These are phyloP conservation scores for Xylaria polymorpha DNA, from an alignment of 2,329 filamentous ascomycete genomes.

Conservation along the genomic window DNA sequence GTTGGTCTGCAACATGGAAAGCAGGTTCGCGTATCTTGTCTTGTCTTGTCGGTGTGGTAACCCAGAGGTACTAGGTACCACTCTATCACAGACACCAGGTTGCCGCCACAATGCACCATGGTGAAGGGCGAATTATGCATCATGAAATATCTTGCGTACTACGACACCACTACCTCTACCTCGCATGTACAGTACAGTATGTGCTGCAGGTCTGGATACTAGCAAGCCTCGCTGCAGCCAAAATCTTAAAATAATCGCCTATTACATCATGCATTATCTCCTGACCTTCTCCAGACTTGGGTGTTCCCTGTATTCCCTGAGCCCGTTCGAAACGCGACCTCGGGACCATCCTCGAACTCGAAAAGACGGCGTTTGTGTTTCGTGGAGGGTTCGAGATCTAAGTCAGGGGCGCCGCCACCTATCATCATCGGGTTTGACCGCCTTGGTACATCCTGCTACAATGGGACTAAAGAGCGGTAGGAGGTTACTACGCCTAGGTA, in stretches of 20 bases:
- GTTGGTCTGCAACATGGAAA: background rate
- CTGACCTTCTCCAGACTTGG: conserved; percentile 19
- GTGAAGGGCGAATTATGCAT: background rate
- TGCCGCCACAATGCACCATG: background rate
- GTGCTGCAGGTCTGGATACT: background rate
- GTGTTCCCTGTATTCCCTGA: conserved; percentile 22
- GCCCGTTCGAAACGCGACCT: conserved; percentile 3
- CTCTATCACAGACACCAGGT: background rate
- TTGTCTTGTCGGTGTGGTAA: background rate
- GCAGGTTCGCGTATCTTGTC: background rate
- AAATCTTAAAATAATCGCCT: conserved; percentile 30
- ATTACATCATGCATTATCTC: conserved; percentile 35
- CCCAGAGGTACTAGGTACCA: background rate
- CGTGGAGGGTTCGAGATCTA: background rate
- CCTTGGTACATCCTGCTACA: conserved; percentile 15
- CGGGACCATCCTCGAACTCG: conserved; percentile 31
- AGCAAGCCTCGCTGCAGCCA: conserved; percentile 30
- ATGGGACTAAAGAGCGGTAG: conserved; percentile 31
- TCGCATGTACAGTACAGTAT: background rate
- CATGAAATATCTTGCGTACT: background rate
- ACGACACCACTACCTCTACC: background rate
- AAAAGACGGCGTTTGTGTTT: background rate
- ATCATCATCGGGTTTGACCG: conserved; percentile 33
- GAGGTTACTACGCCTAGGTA: background rate
- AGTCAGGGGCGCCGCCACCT: background rate